A percentile compares a stretch with the other conserved stretches of the same genome.
Evolutionary conservation across 2,329 filamentous ascomycete species (phyloP).

Genomic region (Ophiostoma ulmi): DNA sequence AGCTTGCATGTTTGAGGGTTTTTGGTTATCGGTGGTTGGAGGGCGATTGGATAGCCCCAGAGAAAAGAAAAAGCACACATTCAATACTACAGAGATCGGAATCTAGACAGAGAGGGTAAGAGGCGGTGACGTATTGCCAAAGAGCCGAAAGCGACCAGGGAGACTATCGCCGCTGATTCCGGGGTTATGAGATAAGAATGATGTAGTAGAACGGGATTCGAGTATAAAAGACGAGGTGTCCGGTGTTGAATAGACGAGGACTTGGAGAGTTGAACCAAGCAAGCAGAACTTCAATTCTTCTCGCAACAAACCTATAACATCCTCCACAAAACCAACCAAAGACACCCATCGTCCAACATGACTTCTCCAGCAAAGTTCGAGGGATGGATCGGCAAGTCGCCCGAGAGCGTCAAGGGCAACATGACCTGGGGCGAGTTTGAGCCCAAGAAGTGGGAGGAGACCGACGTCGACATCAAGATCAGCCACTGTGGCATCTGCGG

Average conservation of each 20-base stretch:
- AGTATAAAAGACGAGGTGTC: constrained; percentile 5
- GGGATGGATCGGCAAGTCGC: constrained; percentile 46
- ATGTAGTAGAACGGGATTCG: neutral
- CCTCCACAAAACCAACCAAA: neutral
- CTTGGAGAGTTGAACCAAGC: neutral
- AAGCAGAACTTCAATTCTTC: neutral
- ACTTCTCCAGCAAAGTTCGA: constrained; percentile 39
- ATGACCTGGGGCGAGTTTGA: constrained; percentile 54
- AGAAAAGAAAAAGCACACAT: neutral
- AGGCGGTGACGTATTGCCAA: neutral
- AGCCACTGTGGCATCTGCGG: constrained; percentile 64
- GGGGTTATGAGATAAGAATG: neutral
- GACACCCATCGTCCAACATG: constrained; percentile 13
- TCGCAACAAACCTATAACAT: neutral
- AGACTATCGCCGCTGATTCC: neutral
- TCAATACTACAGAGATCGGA: no score
- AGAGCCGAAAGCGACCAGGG: neutral
- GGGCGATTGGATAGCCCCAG: neutral
- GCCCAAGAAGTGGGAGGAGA: constrained; percentile 62
- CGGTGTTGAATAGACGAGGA: neutral
- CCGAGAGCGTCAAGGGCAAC: constrained; percentile 43
- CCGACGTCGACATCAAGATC: constrained; percentile 60
- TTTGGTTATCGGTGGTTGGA: neutral
- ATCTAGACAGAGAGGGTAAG: neutral
- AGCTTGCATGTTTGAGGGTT: neutral